A percentile compares a stretch with the other conserved stretches of the same genome.
Evolutionary conservation across 352 stramenopile species (phyloP).

Genomic region (Chloridella minuta): DNA sequence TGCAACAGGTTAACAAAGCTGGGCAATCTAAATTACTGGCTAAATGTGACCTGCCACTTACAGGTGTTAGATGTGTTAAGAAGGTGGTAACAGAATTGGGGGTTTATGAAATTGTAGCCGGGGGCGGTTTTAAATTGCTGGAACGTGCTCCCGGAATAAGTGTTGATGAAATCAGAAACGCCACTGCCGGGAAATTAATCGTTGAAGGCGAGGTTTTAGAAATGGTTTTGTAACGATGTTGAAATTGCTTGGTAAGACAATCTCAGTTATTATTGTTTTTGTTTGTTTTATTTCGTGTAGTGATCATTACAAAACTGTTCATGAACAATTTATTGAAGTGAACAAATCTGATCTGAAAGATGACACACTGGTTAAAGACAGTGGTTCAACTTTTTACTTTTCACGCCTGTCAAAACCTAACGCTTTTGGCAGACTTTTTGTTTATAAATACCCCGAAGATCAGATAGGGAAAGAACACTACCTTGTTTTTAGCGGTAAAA

Average conservation of each 20-base stretch:
- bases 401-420: too few species aligned
- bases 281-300: too few species aligned
- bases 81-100: not conserved
- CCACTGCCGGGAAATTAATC: not conserved
- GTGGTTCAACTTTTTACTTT: too few species aligned
- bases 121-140: not conserved
- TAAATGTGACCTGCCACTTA: not conserved
- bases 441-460: too few species aligned
- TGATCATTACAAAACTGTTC: too few species aligned
- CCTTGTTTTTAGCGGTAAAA: too few species aligned
- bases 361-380: too few species aligned
- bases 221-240: not conserved
- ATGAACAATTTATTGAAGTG: too few species aligned
- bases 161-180: not conserved
- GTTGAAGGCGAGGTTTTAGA: not conserved
- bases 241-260: not conserved
- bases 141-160: not conserved
- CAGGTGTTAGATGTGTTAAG: not conserved
- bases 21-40: conserved; percentile 38
- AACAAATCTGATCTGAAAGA: too few species aligned
- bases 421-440: too few species aligned
- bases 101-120: not conserved
- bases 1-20: conserved; percentile 75
- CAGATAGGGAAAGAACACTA: too few species aligned
- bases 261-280: too few species aligned